Conservation (phyloP, 192 early-diverging fungal genomes). For the Blastocladiella britannica region DNA sequence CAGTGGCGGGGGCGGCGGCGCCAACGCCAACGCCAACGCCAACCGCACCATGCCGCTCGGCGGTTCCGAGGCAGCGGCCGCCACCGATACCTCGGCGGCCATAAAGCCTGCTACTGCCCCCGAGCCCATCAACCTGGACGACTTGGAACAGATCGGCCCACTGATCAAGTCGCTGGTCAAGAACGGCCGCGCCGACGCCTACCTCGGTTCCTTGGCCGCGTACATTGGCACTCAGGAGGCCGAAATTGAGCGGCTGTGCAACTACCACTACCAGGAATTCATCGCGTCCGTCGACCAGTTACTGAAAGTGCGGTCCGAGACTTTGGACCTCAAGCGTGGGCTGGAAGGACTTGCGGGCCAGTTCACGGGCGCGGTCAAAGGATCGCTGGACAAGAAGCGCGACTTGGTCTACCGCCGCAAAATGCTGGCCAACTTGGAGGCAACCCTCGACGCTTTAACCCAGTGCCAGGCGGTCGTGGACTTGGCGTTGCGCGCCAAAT, state of each 20-base stretch:
- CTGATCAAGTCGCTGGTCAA: conserved; percentile 78
- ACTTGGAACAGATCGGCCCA: conserved; percentile 60
- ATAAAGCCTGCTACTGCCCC: no score
- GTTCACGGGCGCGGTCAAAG: conserved; percentile 12
- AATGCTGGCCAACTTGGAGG: conserved; percentile 71
- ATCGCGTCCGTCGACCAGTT: conserved; percentile 86
- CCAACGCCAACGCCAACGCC: no score
- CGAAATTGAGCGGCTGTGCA: conserved; percentile 96
- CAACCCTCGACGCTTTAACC: conserved; percentile 54
- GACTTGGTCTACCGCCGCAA: conserved; percentile 51
- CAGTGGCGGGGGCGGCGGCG: no score
- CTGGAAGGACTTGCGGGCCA: conserved; percentile 68
- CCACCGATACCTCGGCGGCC: no score
- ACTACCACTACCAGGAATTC: conserved; percentile 84
- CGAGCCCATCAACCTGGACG: conserved; percentile 17
- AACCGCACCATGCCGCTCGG: no score
- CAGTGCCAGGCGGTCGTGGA: conserved; percentile 73
- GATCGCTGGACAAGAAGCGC: background rate
- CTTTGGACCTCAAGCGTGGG: conserved; percentile 61
- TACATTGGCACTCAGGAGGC: conserved; percentile 75
- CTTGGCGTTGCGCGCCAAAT: conserved; percentile 60
- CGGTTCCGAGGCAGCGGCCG: no score
- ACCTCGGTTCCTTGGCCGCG: conserved; percentile 58
- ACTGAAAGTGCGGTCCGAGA: conserved; percentile 76
- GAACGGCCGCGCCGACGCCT: conserved; percentile 61